Evolutionary conservation across 306 rosid species (phyloP), one percentile per base, ranked within the genome.

Genomic region (Vachellia collinsii): DNA sequence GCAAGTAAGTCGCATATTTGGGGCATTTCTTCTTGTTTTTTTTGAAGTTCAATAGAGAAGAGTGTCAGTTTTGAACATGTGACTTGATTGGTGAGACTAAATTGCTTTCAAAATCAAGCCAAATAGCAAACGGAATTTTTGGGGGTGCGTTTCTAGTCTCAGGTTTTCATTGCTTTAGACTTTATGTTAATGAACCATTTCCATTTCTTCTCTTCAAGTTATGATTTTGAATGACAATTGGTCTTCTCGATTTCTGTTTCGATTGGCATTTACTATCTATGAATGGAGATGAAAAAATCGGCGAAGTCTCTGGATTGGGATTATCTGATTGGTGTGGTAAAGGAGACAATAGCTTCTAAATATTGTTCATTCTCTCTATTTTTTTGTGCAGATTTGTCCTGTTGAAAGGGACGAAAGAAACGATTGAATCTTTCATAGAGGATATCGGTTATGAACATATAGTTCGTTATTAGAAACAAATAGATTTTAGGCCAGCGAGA

Each of bases 1-100:
- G 99, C 85, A 81, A 79, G 99, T 94, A 68, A 62, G 94, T 78
- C 12, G 38, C 58, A 36, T 14, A 39, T 72, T 53, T 37, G 41
- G 61, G 23, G 46, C 34, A 29, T 29, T 29, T 29, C 34, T 29
- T 29, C 34, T 29, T 29, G 34, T 29, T 29, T 29, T 29, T 29
- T 29, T 29, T 29, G n/a, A n/a, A 29, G 34, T 29, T 29, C 34
- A 29, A 29, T 2, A 29, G 34, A 29, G 34, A 29, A 29, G 34
- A 29, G 34, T 29, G 34, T 29, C 34, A 29, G 34, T 29, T 29
- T 29, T 29, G 34, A 29, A 29, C 34, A 29, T 29, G 34, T 29
- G 34, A 29, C 34, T 29, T 29, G 34, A 29, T 29, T 29, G 34
- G 34, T 29, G 34, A 29, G 34, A 29, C 34, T 29, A 29, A 29